Evolutionary conservation across 2,329 filamentous ascomycete species (phyloP), one percentile per base, ranked within the genome.

Genomic region (Pyrenophora tritici-repentis): DNA sequence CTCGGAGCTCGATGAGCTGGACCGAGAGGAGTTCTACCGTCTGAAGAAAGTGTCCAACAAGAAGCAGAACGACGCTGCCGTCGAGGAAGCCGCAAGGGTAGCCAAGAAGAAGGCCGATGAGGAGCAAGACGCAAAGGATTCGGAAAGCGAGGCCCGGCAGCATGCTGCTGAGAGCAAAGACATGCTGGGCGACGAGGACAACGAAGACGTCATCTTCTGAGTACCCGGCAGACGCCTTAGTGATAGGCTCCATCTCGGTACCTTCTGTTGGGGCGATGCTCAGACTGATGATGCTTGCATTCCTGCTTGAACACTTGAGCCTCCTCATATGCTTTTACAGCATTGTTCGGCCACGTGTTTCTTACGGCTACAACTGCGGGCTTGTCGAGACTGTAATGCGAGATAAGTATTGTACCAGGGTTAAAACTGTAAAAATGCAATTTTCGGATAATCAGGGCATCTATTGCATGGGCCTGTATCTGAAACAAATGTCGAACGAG

Each of bases 11-110:
- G 94, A 99, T 71, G 94, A 99, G 77, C 81, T 99, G 42, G 95
- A 97, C 76, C 86, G 94, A 80, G 94, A 97, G 74, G 94, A 99
- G 73, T 99, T 99, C 75, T 99, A 97, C 77, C 83, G 94, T 61
- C 77, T 99, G 71, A 99, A 99, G 79, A 99, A 99, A 81, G 82
- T 94, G 71, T 88, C 88, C 68, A 85, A 85, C 22, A 89, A 87
- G 73, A 87, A 86, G 70, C 82, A 84, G 59, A 72, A 79, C 52
- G 78, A 78, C 31, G 75, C 74, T 34, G 76, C 76, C 6, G 75
- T 70, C 3, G 70, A 72, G 36, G 75, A 76, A 39, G 62, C 62
- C 6, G 57, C 54, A 31, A 40, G 61, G 31, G 64, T 67, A 47
- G 79, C 77, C 14, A 68, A 75, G 55, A 76, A 74, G 47, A 40